Percentiles rank a stretch among this genome's conserved stretches.
These are phyloP conservation scores for Ogataea philodendri DNA, from an alignment of 805 yeast species.

Conservation along the genomic window DNA sequence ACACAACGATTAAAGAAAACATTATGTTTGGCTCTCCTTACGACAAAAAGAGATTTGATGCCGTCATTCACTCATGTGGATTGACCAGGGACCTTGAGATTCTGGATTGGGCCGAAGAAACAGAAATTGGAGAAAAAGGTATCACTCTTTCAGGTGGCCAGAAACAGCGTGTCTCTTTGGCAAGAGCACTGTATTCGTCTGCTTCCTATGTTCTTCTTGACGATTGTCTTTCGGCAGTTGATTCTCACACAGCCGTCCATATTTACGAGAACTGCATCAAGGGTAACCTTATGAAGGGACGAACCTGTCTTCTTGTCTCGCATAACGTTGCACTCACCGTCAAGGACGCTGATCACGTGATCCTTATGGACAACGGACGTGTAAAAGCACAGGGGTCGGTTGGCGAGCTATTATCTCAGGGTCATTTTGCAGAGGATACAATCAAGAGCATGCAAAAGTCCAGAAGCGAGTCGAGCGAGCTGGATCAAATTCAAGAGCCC, in stretches of 20 bases:
- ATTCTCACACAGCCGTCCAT: conserved; percentile 93
- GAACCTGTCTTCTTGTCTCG: conserved; percentile 89
- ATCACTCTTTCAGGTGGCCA: conserved; percentile 96
- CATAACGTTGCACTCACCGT: conserved; percentile 91
- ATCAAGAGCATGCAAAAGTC: conserved; percentile 65
- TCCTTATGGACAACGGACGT: conserved; percentile 82
- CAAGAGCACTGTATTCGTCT: conserved; percentile 88
- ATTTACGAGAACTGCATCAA: conserved; percentile 88
- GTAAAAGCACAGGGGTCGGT: conserved; percentile 79
- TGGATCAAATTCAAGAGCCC: conserved; percentile 39
- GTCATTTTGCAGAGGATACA: conserved; percentile 82
- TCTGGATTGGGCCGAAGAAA: conserved; percentile 82
- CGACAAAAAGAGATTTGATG: conserved; percentile 70
- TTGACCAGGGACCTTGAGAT: conserved; percentile 83
- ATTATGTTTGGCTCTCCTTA: conserved; percentile 74
- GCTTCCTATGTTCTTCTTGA: conserved; percentile 81
- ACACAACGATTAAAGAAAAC: conserved; percentile 83
- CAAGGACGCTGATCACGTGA: conserved; percentile 75
- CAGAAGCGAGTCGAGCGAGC: conserved; percentile 45
- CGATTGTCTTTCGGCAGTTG: conserved; percentile 96
- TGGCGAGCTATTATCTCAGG: conserved; percentile 56
- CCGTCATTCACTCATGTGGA: conserved; percentile 87
- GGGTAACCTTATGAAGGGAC: conserved; percentile 78
- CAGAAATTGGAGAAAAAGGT: conserved; percentile 97
- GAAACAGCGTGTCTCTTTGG: conserved; percentile 92